Base-by-base conservation (phyloP, 2,329 filamentous ascomycete species). In the Sporothrix sp. region DNA sequence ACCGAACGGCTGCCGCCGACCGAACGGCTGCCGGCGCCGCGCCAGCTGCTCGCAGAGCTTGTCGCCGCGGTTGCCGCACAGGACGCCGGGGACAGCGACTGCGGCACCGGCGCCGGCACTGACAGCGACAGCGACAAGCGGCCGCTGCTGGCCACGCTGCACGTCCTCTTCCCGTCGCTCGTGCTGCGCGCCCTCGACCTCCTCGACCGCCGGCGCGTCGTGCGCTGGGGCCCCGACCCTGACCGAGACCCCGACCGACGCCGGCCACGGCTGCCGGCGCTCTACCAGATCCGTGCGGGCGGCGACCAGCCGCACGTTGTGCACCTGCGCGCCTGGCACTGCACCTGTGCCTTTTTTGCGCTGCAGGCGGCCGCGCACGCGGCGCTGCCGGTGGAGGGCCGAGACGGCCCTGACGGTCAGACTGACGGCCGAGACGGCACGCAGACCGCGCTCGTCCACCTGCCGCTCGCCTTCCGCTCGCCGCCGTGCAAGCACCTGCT, bases 121-220 rank as follows among this genome's bases (percentile, higher is more conserved):
- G n/a, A n/a, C n/a, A n/a, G n/a, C n/a, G n/a, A n/a, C n/a, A n/a
- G n/a, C n/a, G n/a, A n/a, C n/a, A n/a, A n/a, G n/a, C 69, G 73
- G 1, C 72, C 77, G 44, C 68, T 85, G 14, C 70, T 95, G n/a
- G 70, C 88, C 1, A 88, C 87, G 0, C 76, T 95, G 0, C 90
- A 96, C 67, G 85, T 88, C 30, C 70, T 96, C 13, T 94, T 94
- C 61, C 89, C 89, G 0, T 79, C 80, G 56, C 77, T 88, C 49
- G 69, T 96, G 2, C 80, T 96, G 1, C 86, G 88, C 3, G 88
- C 91, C 0, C 74, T 98, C 3, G 90, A 97, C 65, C 74, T 97
- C 0, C 74, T 98, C 1, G 93, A 98, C 65, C 78, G 87, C 23
- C 70, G 75, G 3, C 76, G 93, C 1, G 79, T 95, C 30, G 81